A percentile compares a stretch with the other conserved stretches of the same genome.
Evolutionary conservation across 208 protist species (phyloP).

Genomic region (Trypanosoma caninum): DNA sequence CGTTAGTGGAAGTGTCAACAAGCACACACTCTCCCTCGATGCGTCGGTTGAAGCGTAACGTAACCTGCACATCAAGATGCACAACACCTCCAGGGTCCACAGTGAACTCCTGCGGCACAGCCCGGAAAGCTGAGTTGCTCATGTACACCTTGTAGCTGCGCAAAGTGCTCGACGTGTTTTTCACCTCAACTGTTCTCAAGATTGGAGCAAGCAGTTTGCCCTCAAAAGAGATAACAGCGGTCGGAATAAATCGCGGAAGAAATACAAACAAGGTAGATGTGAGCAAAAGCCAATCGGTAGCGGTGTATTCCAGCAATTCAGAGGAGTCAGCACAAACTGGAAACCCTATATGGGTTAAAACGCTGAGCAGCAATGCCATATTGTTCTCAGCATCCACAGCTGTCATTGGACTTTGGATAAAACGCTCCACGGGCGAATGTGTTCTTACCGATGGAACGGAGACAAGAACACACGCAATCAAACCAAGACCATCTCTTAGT

Average conservation of each 20-base stretch:
- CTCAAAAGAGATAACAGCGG: slow-evolving; percentile 64
- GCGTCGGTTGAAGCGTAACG: slow-evolving; percentile 63
- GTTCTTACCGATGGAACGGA: slow-evolving; percentile 63
- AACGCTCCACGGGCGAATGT: slow-evolving; percentile 25
- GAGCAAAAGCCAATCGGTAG: slow-evolving; percentile 74
- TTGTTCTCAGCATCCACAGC: slow-evolving; percentile 49
- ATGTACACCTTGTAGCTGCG: slow-evolving; percentile 78
- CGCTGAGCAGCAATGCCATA: slow-evolving; percentile 40
- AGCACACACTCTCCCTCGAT: slow-evolving; percentile 64
- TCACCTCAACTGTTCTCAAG: slow-evolving; percentile 71
- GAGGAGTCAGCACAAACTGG: slow-evolving; percentile 25
- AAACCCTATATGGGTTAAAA: slow-evolving; percentile 49
- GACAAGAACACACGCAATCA: slow-evolving; percentile 56
- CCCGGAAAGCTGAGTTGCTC: slow-evolving; percentile 54
- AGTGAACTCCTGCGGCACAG: slow-evolving; percentile 49
- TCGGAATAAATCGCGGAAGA: slow-evolving; percentile 77
- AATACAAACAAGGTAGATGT: slow-evolving; percentile 69
- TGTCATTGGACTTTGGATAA: slow-evolving; percentile 31
- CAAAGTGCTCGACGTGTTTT: slow-evolving; percentile 52
- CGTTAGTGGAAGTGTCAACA: slow-evolving; percentile 42
- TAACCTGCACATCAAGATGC: slow-evolving; percentile 54
- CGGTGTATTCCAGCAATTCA: slow-evolving; percentile 54
- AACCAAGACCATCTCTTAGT: slow-evolving; percentile 61
- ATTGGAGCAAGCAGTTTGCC: slow-evolving; percentile 77
- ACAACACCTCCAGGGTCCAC: slow-evolving; percentile 47